phyloP scores from a whole-genome alignment of 2,329 filamentous ascomycete genomes.

The Triangularia setosa region DNA sequence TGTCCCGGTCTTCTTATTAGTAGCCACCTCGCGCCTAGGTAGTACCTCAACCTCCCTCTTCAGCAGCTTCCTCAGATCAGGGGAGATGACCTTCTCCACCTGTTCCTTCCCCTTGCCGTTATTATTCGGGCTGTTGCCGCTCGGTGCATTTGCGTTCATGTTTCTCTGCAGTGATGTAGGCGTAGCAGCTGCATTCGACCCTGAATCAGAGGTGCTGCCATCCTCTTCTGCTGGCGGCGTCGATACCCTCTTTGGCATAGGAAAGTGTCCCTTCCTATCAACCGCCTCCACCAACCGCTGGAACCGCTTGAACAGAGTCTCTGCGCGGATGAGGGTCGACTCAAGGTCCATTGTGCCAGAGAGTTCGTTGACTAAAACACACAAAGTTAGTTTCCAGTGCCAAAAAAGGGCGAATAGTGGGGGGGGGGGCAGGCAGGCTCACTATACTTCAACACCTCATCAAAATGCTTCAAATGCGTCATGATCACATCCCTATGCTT shows the following conservation, averaged over 20 bases:
- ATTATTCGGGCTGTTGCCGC: not conserved
- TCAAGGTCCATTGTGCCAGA: slow-evolving; percentile 89
- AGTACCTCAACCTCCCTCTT: slow-evolving; percentile 46
- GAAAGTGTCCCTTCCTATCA: slow-evolving; percentile 75
- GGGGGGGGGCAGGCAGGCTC: not conserved
- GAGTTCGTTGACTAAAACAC: slow-evolving; percentile 76
- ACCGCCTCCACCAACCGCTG: slow-evolving; percentile 84
- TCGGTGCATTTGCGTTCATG: not conserved
- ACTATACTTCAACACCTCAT: slow-evolving; percentile 89
- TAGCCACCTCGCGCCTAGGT: slow-evolving; percentile 30
- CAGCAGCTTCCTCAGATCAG: slow-evolving; percentile 52
- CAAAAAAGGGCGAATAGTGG: slow-evolving; percentile 36
- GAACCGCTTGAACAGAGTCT: slow-evolving; percentile 83
- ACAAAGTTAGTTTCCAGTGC: not conserved
- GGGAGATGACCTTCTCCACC: slow-evolving; percentile 49
- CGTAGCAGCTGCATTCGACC: not conserved
- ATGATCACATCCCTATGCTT: slow-evolving; percentile 97
- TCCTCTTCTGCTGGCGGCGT: not conserved
- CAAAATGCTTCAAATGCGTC: slow-evolving; percentile 88
- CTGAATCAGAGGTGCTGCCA: not conserved
- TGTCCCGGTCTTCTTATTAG: slow-evolving; percentile 15
- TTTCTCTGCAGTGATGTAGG: not conserved
- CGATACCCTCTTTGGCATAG: slow-evolving; percentile 16
- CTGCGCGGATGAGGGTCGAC: slow-evolving; percentile 80
- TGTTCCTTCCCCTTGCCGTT: slow-evolving; percentile 21